Percentiles rank a stretch among this genome's conserved stretches.
Conservation (phyloP, 495 filamentous ascomycete genomes). For the Annulohypoxylon maeteangense region DNA sequence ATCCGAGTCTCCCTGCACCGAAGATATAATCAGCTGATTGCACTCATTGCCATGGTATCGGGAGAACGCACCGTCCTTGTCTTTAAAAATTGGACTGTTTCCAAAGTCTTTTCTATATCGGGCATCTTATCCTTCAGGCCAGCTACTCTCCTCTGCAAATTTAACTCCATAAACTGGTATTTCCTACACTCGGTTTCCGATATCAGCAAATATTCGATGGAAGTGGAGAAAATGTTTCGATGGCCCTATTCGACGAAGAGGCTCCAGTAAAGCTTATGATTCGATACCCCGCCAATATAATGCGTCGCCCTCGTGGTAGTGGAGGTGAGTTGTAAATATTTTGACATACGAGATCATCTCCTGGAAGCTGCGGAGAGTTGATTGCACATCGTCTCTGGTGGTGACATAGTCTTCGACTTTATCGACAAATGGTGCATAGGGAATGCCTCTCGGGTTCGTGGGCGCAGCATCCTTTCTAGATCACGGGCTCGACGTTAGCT, state of each 20-base stretch:
- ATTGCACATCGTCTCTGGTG: slow-evolving; percentile 85
- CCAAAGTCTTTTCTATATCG: slow-evolving; percentile 96
- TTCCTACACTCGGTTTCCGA: slow-evolving; percentile 65
- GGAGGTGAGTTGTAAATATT: neutral
- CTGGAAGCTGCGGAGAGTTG: slow-evolving; percentile 90
- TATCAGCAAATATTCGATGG: neutral
- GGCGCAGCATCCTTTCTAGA: slow-evolving; percentile 62
- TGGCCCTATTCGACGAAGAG: neutral
- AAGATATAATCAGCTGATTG: slow-evolving; percentile 18
- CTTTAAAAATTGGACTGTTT: slow-evolving; percentile 87
- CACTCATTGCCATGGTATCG: neutral
- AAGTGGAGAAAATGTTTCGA: slow-evolving; percentile 7
- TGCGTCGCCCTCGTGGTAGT: neutral
- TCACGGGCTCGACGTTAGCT: slow-evolving; percentile 7
- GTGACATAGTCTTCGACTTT: slow-evolving; percentile 95
- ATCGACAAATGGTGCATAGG: slow-evolving; percentile 94
- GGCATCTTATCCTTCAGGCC: slow-evolving; percentile 95
- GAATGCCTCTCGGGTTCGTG: slow-evolving; percentile 94
- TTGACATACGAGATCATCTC: slow-evolving; percentile 92
- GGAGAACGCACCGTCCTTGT: slow-evolving; percentile 65
- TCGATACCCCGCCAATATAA: neutral
- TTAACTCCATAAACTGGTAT: slow-evolving; percentile 99
- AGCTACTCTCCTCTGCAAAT: slow-evolving; percentile 81
- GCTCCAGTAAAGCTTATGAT: neutral
- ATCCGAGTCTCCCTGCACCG: slow-evolving; percentile 58